A percentile compares a stretch with the other conserved stretches of the same genome.
Conservation (phyloP, 179 eudicot species). For the Monotropa hypopitys region DNA sequence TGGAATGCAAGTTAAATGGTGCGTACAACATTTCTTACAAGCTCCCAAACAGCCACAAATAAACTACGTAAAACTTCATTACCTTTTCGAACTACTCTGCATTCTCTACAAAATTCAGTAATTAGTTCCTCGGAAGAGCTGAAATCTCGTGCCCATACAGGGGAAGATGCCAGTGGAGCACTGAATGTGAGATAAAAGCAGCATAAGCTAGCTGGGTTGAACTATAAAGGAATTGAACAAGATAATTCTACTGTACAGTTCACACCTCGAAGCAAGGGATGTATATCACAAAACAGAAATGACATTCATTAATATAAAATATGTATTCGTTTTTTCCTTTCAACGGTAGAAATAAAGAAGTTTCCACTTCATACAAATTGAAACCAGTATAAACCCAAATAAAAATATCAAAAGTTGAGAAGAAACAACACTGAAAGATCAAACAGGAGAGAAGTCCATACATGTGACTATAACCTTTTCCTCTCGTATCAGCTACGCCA, state of each 20-base stretch:
- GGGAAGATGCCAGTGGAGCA: constrained; percentile 91
- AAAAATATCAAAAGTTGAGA: neutral
- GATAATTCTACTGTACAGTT: neutral
- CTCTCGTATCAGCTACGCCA: neutral
- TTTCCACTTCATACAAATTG: neutral
- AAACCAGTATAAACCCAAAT: neutral
- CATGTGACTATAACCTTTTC: neutral
- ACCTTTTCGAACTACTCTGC: constrained; percentile 98
- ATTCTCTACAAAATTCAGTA: constrained; percentile 97
- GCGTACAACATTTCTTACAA: constrained; percentile 6
- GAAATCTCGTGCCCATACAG: constrained; percentile 93
- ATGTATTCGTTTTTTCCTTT: neutral
- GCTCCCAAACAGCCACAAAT: constrained; percentile 1
- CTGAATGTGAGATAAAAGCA: constrained; percentile 30
- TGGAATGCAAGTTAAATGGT: neutral
- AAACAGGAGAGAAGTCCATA: neutral
- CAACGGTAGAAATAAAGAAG: neutral
- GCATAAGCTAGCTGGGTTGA: constrained; percentile 11
- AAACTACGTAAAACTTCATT: constrained; percentile 5
- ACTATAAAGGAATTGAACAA: neutral
- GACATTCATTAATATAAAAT: neutral
- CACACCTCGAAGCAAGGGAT: neutral
- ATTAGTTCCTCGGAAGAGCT: constrained; percentile 85
- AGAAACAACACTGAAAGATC: neutral
- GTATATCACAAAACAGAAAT: neutral